Conservation (phyloP, 2,329 filamentous ascomycete species). For the Scorias spongiosa region DNA sequence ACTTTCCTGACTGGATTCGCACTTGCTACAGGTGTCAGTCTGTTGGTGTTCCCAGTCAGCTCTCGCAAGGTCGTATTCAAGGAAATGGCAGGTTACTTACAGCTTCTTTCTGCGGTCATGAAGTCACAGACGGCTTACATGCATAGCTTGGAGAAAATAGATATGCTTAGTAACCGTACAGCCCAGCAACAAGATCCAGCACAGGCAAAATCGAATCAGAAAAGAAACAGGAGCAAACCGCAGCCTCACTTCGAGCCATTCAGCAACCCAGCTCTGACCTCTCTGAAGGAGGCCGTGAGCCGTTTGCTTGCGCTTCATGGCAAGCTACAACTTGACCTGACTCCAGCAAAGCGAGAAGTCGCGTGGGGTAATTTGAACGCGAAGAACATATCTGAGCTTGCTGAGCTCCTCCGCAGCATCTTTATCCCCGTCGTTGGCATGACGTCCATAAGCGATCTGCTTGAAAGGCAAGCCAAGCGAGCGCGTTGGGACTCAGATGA, state of each 20-base stretch:
- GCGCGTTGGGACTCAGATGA: conserved; percentile 19
- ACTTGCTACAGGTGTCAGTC: conserved; percentile 45
- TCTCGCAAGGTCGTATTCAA: conserved; percentile 49
- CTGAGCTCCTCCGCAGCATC: conserved; percentile 42
- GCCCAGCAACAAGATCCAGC: background rate
- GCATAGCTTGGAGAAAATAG: conserved; percentile 44
- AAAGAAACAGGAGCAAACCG: background rate
- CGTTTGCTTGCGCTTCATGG: conserved; percentile 38
- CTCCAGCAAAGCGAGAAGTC: conserved; percentile 60
- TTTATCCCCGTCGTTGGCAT: conserved; percentile 54
- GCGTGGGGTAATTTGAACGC: conserved; percentile 52
- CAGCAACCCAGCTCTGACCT: conserved; percentile 17
- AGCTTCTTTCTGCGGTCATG: conserved; percentile 39
- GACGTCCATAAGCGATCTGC: conserved; percentile 54
- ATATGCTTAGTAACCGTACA: conserved; percentile 19
- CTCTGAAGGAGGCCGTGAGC: conserved; percentile 7
- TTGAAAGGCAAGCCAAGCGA: conserved; percentile 47
- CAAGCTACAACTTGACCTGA: conserved; percentile 51
- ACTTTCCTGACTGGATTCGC: conserved; percentile 53
- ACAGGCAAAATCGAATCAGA: background rate
- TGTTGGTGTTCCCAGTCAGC: conserved; percentile 52
- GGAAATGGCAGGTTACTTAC: conserved; percentile 45
- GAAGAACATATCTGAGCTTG: conserved; percentile 47
- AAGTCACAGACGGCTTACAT: conserved; percentile 51
- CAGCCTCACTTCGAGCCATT: conserved; percentile 27